Base-by-base conservation (phyloP, 176 grass and related monocot species). In the Urochloa ruziziensis region DNA sequence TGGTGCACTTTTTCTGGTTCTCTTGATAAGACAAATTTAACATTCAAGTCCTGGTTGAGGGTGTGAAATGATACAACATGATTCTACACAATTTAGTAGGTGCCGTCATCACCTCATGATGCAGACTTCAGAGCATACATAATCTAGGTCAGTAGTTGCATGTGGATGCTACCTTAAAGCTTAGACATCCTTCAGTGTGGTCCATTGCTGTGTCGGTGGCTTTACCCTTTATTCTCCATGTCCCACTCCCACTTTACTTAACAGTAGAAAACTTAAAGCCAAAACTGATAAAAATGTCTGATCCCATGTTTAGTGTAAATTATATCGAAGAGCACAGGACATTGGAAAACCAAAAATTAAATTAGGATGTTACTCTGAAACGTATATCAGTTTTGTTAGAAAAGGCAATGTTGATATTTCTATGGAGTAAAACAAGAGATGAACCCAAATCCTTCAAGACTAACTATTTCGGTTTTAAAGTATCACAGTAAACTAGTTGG, bases 191-290 rank as follows among this genome's bases (percentile, higher is more conserved):
- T 82, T 83, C 64, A 56, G 48, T 91, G 35, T 91, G 86, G 40
- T 71, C 75, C 85, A 84, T n/a, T 82, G 64, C 81, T 81, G 19
- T 94, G 92, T 89, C 85, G 78, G 85, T 92, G 77, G 77, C 86
- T 95, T 94, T 96, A 46, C 89, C 81, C 93, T 99, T 99, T 99
- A 94, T 99, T 96, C 89, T 78, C 60, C 63, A 53, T 61, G 48
- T 64, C 69, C 48, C 64, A 82, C 46, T 54, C 34, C 51, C 85
- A 65, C 53, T 86, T 87, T 90, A 74, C 49, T 78, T 65, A 35
- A 7, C 58, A 67, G 79, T 74, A 60, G 86, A 86, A 65, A 35
- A 74, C 8, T 57, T 51, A 67, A 75, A 87, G 62, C 6, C 49
- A 30, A 14, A 68, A 73, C 29, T 40, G 39, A 86, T 80, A 73